Evolutionary conservation across 306 rosid species (phyloP).

Genomic region (Morella rubra): DNA sequence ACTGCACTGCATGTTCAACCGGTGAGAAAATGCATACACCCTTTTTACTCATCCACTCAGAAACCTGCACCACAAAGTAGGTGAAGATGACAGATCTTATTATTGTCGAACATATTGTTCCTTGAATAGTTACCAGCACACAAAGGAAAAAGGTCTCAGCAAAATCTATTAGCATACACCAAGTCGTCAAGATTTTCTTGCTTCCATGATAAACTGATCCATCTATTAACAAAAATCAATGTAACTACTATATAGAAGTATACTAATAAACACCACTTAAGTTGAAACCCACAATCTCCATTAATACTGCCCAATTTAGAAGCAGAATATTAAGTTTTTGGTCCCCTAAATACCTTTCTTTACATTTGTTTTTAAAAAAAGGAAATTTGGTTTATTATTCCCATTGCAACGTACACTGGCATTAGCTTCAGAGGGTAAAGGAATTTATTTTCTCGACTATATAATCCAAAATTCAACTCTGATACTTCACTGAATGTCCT

Average conservation of each 20-base stretch:
- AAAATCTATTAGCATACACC: neutral
- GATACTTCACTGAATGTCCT: neutral
- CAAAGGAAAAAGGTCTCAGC: neutral
- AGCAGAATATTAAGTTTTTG: neutral
- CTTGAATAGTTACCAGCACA: neutral
- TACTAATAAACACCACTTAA: neutral
- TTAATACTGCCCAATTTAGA: neutral
- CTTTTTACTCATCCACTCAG: slow-evolving; percentile 77
- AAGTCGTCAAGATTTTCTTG: neutral
- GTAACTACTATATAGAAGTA: neutral
- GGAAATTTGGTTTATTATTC: neutral
- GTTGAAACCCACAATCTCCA: neutral
- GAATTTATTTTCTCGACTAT: neutral
- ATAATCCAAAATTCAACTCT: neutral
- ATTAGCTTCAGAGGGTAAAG: neutral
- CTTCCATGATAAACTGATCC: neutral
- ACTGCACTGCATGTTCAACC: slow-evolving; percentile 72
- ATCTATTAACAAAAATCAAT: neutral
- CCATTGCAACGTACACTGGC: neutral
- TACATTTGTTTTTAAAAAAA: neutral
- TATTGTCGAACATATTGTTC: neutral
- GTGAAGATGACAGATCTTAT: neutral
- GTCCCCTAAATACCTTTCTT: neutral
- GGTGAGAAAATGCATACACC: slow-evolving; percentile 72
- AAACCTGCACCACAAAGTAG: slow-evolving; percentile 52